Evolutionary conservation across 768 basidiomycete genomes (phyloP).

Genomic region (Saitozyma podzolica): DNA sequence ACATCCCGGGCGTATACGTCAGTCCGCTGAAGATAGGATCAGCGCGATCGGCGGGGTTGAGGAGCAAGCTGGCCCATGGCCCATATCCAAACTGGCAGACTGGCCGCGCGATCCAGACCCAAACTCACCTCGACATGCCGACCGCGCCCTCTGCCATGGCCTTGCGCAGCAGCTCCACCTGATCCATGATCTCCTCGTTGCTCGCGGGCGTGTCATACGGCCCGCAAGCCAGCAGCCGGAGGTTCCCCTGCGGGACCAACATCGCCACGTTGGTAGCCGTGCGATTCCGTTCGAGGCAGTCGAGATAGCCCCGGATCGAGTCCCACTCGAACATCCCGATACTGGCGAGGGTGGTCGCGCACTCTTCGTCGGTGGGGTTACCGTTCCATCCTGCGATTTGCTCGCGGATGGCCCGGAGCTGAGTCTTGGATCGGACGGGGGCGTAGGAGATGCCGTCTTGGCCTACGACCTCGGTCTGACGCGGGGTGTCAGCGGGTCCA

Average conservation of each 20-base stretch:
- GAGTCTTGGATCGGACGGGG: slow-evolving; percentile 23
- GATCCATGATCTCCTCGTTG: slow-evolving; percentile 32
- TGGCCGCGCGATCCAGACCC: slow-evolving; percentile 1
- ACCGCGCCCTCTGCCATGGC: slow-evolving; percentile 47
- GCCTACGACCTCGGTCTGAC: slow-evolving; percentile 47
- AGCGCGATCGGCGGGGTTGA: neutral
- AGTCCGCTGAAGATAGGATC: slow-evolving; percentile 17
- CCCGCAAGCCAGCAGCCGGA: slow-evolving; percentile 45
- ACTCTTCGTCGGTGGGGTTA: slow-evolving; percentile 39
- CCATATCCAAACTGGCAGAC: neutral
- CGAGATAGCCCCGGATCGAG: slow-evolving; percentile 34
- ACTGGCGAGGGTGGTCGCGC: slow-evolving; percentile 13
- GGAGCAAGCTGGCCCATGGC: neutral
- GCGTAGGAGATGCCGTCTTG: slow-evolving; percentile 50
- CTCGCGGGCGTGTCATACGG: slow-evolving; percentile 35
- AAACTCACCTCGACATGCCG: slow-evolving; percentile 47
- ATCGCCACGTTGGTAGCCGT: slow-evolving; percentile 46
- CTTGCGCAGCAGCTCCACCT: slow-evolving; percentile 29
- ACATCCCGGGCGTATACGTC: slow-evolving; percentile 52
- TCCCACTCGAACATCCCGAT: slow-evolving; percentile 45
- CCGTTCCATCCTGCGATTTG: slow-evolving; percentile 52
- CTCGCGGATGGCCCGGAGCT: slow-evolving; percentile 31
- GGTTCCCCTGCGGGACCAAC: slow-evolving; percentile 49
- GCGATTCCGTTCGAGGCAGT: slow-evolving; percentile 45
- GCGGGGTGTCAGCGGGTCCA: too few relatives aligned